phyloP scores from a whole-genome alignment of 257 asterid genomes.

The Jacaranda copaia region DNA sequence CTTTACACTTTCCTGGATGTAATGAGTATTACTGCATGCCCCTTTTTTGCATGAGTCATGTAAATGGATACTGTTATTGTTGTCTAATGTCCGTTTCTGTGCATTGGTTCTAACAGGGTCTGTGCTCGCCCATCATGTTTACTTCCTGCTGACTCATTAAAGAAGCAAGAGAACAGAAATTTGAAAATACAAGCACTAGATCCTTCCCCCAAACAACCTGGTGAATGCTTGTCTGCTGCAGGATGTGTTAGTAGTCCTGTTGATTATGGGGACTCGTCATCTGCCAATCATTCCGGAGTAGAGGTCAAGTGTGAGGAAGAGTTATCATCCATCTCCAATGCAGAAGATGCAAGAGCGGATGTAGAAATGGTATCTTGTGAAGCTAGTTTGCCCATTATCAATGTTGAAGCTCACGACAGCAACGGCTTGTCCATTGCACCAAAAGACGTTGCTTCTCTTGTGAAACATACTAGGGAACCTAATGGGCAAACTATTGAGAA shows the following conservation, averaged over 20 bases:
- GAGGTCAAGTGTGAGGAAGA: constrained; percentile 41
- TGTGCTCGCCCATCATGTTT: constrained; percentile 68
- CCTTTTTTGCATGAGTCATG: background rate
- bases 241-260: constrained; percentile 38
- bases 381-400: constrained; percentile 40
- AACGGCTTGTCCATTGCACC: constrained; percentile 33
- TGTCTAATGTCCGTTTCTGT: background rate
- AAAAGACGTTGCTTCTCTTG: constrained; percentile 37
- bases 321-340: constrained; percentile 27
- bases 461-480: constrained; percentile 29
- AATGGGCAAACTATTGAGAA: constrained; percentile 31
- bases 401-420: constrained; percentile 37
- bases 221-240: constrained; percentile 43
- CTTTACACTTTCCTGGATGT: constrained; percentile 20
- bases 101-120: constrained; percentile 54
- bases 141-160: constrained; percentile 55
- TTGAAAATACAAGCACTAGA: constrained; percentile 44
- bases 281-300: constrained; percentile 37
- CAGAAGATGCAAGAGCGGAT: constrained; percentile 42
- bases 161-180: constrained; percentile 47
- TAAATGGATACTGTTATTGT: constrained; percentile 8
- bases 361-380: constrained; percentile 40
- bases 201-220: constrained; percentile 40
- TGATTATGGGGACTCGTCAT: constrained; percentile 43
- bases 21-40: background rate